Evolutionary conservation across 192 early-diverging fungal genomes (phyloP).

Genomic region (Linnemannia zychae): DNA sequence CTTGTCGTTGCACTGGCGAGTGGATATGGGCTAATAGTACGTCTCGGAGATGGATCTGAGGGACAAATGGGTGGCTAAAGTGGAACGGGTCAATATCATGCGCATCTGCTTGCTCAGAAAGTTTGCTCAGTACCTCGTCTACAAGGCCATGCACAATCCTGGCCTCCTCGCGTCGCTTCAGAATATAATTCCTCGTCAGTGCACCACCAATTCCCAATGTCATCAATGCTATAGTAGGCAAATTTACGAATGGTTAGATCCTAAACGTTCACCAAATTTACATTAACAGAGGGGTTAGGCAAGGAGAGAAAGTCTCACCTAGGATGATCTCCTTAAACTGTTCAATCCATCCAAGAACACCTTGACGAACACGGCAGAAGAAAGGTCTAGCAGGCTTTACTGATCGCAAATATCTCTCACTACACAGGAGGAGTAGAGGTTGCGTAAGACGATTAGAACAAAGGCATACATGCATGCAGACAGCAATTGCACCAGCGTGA

Average conservation of each 20-base stretch:
- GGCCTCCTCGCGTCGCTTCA: constrained; percentile 9
- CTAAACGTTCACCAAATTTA: too few species aligned
- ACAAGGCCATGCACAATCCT: constrained; percentile 5
- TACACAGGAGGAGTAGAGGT: neutral
- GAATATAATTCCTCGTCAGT: neutral
- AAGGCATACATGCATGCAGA: neutral
- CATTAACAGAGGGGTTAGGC: neutral
- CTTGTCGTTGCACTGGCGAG: constrained; percentile 43
- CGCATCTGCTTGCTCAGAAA: constrained; percentile 58
- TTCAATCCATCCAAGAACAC: constrained; percentile 16
- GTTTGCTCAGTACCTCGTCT: constrained; percentile 11
- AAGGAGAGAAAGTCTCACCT: neutral
- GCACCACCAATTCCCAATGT: neutral
- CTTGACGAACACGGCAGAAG: constrained; percentile 19
- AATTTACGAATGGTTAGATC: neutral
- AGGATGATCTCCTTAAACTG: neutral
- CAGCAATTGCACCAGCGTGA: neutral
- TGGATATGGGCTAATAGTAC: constrained; percentile 59
- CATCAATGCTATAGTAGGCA: neutral
- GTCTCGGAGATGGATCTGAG: constrained; percentile 68
- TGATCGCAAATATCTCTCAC: constrained; percentile 16
- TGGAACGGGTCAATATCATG: constrained; percentile 68
- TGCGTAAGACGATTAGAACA: neutral
- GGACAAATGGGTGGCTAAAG: constrained; percentile 46
- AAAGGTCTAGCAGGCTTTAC: constrained; percentile 14